Evolutionary conservation across 495 filamentous ascomycete species (phyloP), one percentile per base, ranked within the genome.

Genomic region (Zalerion maritima): DNA sequence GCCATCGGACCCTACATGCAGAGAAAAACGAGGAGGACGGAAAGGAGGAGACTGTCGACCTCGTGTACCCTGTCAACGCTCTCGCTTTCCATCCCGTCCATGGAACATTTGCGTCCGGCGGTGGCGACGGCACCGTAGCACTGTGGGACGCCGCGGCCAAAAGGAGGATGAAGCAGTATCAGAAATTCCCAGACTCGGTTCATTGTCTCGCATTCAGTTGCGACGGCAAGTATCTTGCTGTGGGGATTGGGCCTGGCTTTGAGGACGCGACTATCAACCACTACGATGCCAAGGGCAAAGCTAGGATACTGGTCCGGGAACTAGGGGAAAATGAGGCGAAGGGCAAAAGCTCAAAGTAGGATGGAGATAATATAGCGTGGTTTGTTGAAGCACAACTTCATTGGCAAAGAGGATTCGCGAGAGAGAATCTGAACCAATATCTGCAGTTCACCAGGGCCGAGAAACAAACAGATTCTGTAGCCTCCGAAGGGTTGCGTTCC

Each of bases 121-220:
- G 89, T 26, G 89, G 89, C 9, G 89, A 97, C 46, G 84, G 86
- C 14, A 76, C 91, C 15, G 86, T 94, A n/a, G 78, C 81, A 6
- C 57, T 97, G 21, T 97, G 89, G 89, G 89, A 97, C 57, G 87
- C 81, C 5, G 71, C 83, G 43, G 75, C 79, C 25, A 94, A 94
- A 69, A 66, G 89, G 43, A 70, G 89, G 47, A 81, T 94, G 43
- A 60, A 80, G 35, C 82, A 91, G 40, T 94, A 94, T 53, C 85
- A 81, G 47, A 77, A 76, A 43, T 82, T 84, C 27, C 63, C 73
- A 1, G 67, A 76, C 10, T 83, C 78, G 47, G 72, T 97, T 16
- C 74, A 78, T 4, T 74, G 76, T 0, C 47, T 94, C 35, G 64
- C 58, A 1, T 94, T 94, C 43, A 82, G 72, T 26, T 54, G 55